Evolutionary conservation across 495 filamentous ascomycete genomes (phyloP).

Genomic region (Choiromyces venosus): DNA sequence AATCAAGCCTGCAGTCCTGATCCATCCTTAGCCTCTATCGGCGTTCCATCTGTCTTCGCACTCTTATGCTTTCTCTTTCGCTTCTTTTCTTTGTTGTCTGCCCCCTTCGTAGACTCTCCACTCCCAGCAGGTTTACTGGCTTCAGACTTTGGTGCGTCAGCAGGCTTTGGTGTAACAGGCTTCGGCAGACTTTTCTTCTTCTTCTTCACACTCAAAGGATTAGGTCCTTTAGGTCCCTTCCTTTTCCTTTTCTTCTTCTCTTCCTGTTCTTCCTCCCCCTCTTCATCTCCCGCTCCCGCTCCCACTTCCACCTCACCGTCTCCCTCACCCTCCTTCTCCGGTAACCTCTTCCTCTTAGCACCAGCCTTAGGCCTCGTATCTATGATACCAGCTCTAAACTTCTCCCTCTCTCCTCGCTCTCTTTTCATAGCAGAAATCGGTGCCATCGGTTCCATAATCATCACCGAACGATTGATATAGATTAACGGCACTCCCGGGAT

Average conservation of each 20-base stretch:
- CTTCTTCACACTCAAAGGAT: constrained; percentile 88
- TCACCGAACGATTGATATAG: constrained; percentile 77
- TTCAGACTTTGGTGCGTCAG: constrained; percentile 19
- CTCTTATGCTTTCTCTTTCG: constrained; percentile 46
- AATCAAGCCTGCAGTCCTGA: neutral
- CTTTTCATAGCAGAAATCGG: constrained; percentile 55
- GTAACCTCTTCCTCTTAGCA: constrained; percentile 53
- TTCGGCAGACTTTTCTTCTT: constrained; percentile 49
- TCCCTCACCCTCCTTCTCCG: constrained; percentile 45
- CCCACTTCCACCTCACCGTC: constrained; percentile 36
- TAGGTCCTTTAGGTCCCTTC: constrained; percentile 73
- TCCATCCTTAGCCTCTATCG: neutral
- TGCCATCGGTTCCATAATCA: constrained; percentile 88
- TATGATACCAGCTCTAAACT: constrained; percentile 68
- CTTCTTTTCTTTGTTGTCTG: constrained; percentile 35
- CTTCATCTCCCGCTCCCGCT: constrained; percentile 37
- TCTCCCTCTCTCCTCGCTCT: constrained; percentile 63
- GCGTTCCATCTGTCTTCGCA: constrained; percentile 11
- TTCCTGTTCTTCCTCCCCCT: constrained; percentile 36
- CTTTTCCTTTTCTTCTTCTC: constrained; percentile 59
- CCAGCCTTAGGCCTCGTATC: constrained; percentile 47
- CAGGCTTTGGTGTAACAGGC: constrained; percentile 24
- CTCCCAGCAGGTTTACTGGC: constrained; percentile 38
- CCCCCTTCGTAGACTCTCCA: constrained; percentile 14
- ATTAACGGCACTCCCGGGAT: constrained; percentile 74